Evolutionary conservation across 208 protist species (phyloP).

Genomic region (Phytomonas francai): DNA sequence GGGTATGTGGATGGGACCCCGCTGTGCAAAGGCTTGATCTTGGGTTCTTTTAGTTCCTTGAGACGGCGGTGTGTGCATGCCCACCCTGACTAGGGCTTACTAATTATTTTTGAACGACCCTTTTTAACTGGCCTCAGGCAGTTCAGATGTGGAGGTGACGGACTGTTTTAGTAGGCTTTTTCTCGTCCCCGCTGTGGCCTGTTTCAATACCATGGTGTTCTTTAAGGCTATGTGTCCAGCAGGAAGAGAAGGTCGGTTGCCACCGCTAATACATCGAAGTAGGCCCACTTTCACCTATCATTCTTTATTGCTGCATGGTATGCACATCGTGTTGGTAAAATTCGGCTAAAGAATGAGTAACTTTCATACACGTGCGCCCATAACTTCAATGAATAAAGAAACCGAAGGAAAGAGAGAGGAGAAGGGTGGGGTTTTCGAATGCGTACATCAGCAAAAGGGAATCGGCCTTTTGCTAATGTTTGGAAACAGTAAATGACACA

Average conservation of each 20-base stretch:
- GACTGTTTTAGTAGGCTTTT: not conserved
- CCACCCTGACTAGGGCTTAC: not conserved
- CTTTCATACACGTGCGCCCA: not conserved
- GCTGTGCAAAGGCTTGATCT: not conserved
- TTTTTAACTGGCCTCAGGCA: not conserved
- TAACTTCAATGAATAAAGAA: not conserved
- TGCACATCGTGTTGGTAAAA: not conserved
- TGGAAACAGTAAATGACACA: not conserved
- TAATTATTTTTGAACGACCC: not conserved
- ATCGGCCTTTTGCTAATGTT: not conserved
- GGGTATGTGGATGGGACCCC: not conserved
- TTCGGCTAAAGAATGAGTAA: not conserved
- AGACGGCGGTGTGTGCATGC: not conserved
- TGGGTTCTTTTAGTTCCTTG: not conserved
- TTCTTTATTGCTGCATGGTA: not conserved
- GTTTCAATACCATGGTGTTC: not conserved
- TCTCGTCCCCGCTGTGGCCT: not conserved
- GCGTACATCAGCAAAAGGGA: not conserved
- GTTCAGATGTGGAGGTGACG: not conserved
- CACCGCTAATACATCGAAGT: not conserved
- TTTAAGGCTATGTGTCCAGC: not conserved
- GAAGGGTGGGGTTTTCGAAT: not conserved
- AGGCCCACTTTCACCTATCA: not conserved
- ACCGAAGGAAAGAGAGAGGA: not conserved
- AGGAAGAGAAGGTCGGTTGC: not conserved